Percentiles rank a stretch among this genome's conserved stretches.
Evolutionary conservation across 768 basidiomycete genomes (phyloP).

Genomic region (Termitomyces sp.): DNA sequence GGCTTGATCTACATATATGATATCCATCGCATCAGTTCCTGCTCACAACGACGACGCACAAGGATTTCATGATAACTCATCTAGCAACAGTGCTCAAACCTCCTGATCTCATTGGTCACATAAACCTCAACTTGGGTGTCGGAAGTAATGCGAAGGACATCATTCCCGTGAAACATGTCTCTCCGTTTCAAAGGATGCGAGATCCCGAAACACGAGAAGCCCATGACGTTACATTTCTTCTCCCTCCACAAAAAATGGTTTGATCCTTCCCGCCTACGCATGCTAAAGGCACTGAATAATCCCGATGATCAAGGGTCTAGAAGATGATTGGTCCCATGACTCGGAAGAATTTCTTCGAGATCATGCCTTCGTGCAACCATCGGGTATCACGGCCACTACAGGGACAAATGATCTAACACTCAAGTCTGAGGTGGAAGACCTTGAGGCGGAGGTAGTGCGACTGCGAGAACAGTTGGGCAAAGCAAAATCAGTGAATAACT

Average conservation of each 20-base stretch:
- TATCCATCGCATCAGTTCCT: conserved; percentile 87
- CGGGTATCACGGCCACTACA: conserved; percentile 18
- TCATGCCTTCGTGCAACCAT: conserved; percentile 56
- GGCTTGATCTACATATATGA: conserved; percentile 81
- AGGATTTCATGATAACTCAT: conserved; percentile 63
- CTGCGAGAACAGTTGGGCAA: conserved; percentile 69
- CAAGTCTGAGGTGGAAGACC: conserved; percentile 55
- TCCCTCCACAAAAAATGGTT: conserved; percentile 45
- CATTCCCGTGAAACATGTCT: conserved; percentile 61
- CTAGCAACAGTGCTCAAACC: conserved; percentile 81
- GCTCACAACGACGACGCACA: conserved; percentile 72
- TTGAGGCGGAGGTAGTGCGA: conserved; percentile 66
- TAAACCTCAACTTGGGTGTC: conserved; percentile 46
- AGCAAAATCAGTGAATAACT: conserved; percentile 89
- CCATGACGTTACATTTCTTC: conserved; percentile 65
- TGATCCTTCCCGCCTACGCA: conserved; percentile 12
- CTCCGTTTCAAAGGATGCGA: conserved; percentile 68
- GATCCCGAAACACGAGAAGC: conserved; percentile 61
- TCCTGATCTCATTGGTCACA: conserved; percentile 79
- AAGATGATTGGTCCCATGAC: conserved; percentile 36
- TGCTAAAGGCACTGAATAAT: not conserved
- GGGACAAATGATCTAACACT: conserved; percentile 33
- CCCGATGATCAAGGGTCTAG: conserved; percentile 16
- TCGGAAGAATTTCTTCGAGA: conserved; percentile 57
- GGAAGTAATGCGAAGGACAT: conserved; percentile 45